A percentile compares a stretch with the other conserved stretches of the same genome.
Evolutionary conservation across 2,329 filamentous ascomycete species (phyloP).

Genomic region (Aurifilum marmelostoma): DNA sequence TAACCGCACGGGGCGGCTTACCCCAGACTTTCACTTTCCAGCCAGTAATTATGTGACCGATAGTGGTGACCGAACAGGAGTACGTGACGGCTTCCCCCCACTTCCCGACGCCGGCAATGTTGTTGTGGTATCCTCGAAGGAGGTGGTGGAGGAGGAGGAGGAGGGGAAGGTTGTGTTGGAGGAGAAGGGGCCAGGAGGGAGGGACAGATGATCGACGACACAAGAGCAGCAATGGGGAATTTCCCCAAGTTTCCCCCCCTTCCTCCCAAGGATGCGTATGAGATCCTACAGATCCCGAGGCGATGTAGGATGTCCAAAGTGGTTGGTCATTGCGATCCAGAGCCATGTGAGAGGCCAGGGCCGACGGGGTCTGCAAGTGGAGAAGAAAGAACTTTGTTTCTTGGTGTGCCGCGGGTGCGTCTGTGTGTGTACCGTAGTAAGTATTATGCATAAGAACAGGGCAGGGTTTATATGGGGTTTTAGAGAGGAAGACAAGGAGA

Average conservation of each 20-base stretch:
- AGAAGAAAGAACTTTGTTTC: slow-evolving; percentile 6
- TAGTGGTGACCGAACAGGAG: neutral
- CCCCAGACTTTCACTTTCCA: neutral
- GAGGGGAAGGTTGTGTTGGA: neutral
- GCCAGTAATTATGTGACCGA: neutral
- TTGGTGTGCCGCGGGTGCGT: neutral
- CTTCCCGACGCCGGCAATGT: neutral
- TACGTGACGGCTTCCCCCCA: neutral
- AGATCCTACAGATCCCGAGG: neutral
- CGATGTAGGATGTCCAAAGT: neutral
- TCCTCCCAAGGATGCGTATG: neutral
- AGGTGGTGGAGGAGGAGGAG: neutral
- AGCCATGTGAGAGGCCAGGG: neutral
- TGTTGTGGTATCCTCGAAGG: neutral
- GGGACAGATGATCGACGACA: neutral
- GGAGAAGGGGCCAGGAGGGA: neutral
- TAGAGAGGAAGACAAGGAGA: neutral
- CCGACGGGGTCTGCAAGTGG: neutral
- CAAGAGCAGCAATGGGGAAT: neutral
- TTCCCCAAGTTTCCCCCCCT: neutral
- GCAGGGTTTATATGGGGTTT: neutral
- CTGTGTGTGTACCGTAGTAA: neutral
- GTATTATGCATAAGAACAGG: slow-evolving; percentile 5
- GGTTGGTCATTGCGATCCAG: neutral
- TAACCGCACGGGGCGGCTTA: neutral